Evolutionary conservation across 2,329 filamentous ascomycete species (phyloP).

Genomic region (Colletotrichum sp.): DNA sequence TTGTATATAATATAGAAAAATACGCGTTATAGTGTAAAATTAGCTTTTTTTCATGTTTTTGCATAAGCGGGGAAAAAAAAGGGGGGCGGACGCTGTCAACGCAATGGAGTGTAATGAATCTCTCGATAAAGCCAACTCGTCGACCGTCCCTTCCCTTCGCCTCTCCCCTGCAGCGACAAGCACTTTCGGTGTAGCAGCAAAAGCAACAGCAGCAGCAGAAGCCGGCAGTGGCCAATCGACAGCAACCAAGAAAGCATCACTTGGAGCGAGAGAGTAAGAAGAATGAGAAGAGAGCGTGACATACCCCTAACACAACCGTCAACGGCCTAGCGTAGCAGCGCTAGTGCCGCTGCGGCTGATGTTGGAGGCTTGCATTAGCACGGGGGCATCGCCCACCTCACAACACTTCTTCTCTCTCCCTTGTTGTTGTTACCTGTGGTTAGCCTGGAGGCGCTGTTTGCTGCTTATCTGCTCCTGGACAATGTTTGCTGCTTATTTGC

Average conservation of each 20-base stretch:
- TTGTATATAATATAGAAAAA: too few species aligned
- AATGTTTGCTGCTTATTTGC: neutral
- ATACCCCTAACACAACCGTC: neutral
- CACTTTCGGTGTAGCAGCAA: neutral
- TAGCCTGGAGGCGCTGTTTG: neutral
- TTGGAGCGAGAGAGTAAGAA: neutral
- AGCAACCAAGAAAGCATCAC: neutral
- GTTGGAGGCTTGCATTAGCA: neutral
- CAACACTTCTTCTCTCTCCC: neutral
- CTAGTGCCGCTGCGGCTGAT: conserved; percentile 14
- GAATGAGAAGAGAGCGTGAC: neutral
- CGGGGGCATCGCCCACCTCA: neutral
- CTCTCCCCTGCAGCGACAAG: conserved; percentile 1
- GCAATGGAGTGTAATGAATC: neutral
- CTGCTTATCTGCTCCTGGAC: neutral
- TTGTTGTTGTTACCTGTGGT: neutral
- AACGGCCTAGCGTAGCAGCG: neutral
- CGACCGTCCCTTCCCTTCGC: neutral
- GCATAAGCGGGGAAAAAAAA: too few species aligned
- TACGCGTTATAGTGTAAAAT: too few species aligned
- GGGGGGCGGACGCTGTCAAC: too few species aligned
- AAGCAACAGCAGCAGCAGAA: neutral
- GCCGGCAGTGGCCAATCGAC: neutral
- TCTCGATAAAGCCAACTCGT: neutral
- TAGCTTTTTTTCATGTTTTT: too few species aligned